Conservation (phyloP, 2,329 filamentous ascomycete genomes). For the Rhynchosporium agropyri region DNA sequence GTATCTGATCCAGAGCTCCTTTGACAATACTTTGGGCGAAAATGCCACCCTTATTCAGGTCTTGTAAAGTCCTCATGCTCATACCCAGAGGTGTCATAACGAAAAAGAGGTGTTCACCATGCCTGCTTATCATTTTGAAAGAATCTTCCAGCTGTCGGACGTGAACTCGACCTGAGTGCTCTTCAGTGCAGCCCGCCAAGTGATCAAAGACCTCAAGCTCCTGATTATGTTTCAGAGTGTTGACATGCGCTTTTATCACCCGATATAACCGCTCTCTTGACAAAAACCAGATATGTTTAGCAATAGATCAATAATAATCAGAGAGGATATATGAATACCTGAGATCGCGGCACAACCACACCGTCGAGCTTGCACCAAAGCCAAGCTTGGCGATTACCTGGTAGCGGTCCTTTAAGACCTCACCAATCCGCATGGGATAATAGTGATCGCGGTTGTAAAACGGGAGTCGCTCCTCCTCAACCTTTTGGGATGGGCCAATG, state of each 20-base stretch:
- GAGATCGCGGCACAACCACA: constrained; percentile 48
- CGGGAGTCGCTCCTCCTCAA: constrained; percentile 29
- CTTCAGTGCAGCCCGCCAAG: constrained; percentile 16
- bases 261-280: constrained; percentile 23
- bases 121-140: constrained; percentile 40
- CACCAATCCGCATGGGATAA: constrained; percentile 30
- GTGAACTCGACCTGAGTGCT: constrained; percentile 29
- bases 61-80: constrained; percentile 44
- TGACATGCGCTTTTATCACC: constrained; percentile 23
- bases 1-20: constrained; percentile 20
- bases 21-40: constrained; percentile 20
- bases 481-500: constrained; percentile 22
- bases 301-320: constrained; percentile 15
- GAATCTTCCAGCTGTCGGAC: constrained; percentile 44
- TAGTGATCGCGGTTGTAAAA: constrained; percentile 26
- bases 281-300: constrained; percentile 18
- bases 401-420: constrained; percentile 29
- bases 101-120: constrained; percentile 43
- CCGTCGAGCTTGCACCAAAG: constrained; percentile 30
- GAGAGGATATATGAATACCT: constrained; percentile 19
- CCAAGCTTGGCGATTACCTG: constrained; percentile 30
- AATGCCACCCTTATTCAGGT: constrained; percentile 29
- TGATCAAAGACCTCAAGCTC: constrained; percentile 25
- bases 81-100: constrained; percentile 46
- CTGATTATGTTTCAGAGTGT: constrained; percentile 25